A percentile compares a stretch with the other conserved stretches of the same genome.
Evolutionary conservation across 2,329 filamentous ascomycete genomes (phyloP).

Genomic region (Nigrospora osmanthi): DNA sequence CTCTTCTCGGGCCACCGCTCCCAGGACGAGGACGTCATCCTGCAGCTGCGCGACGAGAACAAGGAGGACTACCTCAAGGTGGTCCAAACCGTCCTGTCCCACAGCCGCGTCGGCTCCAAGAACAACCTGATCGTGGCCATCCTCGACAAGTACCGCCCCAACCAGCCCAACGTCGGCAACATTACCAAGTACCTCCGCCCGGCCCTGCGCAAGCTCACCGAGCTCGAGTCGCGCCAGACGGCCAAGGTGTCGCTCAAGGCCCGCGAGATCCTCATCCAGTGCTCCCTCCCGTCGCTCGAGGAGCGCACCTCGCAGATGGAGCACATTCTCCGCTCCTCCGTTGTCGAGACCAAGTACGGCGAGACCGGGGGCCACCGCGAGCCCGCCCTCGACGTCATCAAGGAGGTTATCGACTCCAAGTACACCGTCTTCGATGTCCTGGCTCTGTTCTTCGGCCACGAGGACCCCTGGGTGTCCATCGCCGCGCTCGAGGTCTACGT

Average conservation of each 20-base stretch:
- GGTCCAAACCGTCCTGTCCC: conserved; percentile 83
- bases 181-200: conserved; percentile 82
- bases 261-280: conserved; percentile 94
- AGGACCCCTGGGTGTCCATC: conserved; percentile 88
- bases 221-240: conserved; percentile 76
- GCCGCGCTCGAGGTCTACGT: conserved; percentile 95
- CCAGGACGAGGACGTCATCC: conserved; percentile 88
- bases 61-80: conserved; percentile 85
- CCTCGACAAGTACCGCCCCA: conserved; percentile 88
- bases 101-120: conserved; percentile 88
- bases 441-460: conserved; percentile 88
- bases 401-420: conserved; percentile 97
- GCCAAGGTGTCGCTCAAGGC: conserved; percentile 97
- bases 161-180: conserved; percentile 84
- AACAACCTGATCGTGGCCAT: conserved; percentile 89
- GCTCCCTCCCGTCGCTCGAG: conserved; percentile 89
- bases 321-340: conserved; percentile 91
- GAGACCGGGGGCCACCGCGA: conserved; percentile 96
- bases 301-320: conserved; percentile 96
- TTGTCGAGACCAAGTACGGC: conserved; percentile 93
- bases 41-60: conserved; percentile 91
- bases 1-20: conserved; percentile 79
- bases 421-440: conserved; percentile 97
- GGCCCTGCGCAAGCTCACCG: conserved; percentile 76
- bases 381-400: conserved; percentile 82